Evolutionary conservation across 352 stramenopile species (phyloP), one percentile per base, ranked within the genome.

Genomic region (Globisporangium emineosum): DNA sequence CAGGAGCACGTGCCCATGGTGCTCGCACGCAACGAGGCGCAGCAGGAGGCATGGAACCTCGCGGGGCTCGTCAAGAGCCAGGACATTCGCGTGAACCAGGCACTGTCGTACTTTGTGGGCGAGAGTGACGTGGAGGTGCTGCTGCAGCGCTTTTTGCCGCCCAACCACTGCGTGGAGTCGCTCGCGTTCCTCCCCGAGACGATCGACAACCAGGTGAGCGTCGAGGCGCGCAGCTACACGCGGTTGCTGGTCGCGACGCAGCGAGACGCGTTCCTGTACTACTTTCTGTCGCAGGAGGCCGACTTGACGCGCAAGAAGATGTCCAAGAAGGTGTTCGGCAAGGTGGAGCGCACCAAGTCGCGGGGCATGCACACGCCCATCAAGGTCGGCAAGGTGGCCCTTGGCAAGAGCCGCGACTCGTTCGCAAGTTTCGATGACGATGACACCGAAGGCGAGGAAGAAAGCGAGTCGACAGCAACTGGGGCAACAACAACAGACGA

Each of bases 31-130:
- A 79, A 87, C 43, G 86, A 93, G 60, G 83, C 86, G 6, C 79
- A 88, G 40, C 78, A 92, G 43, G 86, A 95, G 69, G 75, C 77
- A 15, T 87, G 77, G 69, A 87, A 86, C 55, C 69, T 95, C 17
- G 85, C 83, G 15, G 86, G 86, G 0, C 68, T 93, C 17, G 60
- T 95, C 33, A 83, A 83, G 47, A 84, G 75, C 61, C 76, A 90
- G 57, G 86, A 95, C 69, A 76, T 95, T 3, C 86, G 86, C 57
- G 85, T 90, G 10, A 95, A 95, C 57, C 78, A 89, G 61, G 85
- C 83, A 25, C 79, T 92, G 78, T 79, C 73, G 53, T 95, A 95
- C 49, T 83, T 81, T 57, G 76, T 89, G 47, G 65, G 65, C 1
- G 78, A 88, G 45, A 72, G 73, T 15, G 79, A 91, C 50, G 76